Conservation (phyloP, 257 asterid genomes). For the Forsythia suspensa region DNA sequence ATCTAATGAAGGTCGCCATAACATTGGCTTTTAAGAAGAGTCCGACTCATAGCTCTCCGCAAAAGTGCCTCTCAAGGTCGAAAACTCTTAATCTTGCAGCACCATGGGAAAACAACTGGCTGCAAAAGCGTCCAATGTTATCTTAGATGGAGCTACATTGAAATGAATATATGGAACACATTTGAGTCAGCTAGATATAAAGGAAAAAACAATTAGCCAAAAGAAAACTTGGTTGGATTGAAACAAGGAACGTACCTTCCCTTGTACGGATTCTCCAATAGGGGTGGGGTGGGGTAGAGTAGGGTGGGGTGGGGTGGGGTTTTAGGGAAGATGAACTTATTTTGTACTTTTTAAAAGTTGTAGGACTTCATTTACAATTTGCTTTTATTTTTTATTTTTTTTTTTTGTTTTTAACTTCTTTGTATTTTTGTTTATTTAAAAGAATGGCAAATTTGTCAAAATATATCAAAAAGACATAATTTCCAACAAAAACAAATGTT, state of each 20-base stretch:
- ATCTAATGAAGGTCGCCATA: constrained; percentile 55
- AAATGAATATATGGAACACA: not conserved
- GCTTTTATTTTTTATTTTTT: no score
- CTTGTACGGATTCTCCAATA: constrained; percentile 41
- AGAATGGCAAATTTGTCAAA: no score
- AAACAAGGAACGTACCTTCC: constrained; percentile 75
- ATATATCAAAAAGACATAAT: no score
- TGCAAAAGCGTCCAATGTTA: constrained; percentile 66
- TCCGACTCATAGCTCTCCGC: constrained; percentile 66
- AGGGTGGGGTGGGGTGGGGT: no score
- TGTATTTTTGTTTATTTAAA: no score
- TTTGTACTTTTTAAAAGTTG: no score
- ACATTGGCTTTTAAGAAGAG: constrained; percentile 58
- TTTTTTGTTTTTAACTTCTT: no score
- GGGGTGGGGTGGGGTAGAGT: no score
- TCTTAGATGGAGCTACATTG: constrained; percentile 61
- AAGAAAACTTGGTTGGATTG: not conserved
- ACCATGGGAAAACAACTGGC: constrained; percentile 68
- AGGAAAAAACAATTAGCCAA: not conserved
- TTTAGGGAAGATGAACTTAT: no score
- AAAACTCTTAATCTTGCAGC: constrained; percentile 88
- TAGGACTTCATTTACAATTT: no score
- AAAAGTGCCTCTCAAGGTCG: constrained; percentile 74
- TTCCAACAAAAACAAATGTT: no score
- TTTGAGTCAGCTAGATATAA: not conserved